phyloP scores from a whole-genome alignment of 495 filamentous ascomycete genomes.

The Xylaria acuta region DNA sequence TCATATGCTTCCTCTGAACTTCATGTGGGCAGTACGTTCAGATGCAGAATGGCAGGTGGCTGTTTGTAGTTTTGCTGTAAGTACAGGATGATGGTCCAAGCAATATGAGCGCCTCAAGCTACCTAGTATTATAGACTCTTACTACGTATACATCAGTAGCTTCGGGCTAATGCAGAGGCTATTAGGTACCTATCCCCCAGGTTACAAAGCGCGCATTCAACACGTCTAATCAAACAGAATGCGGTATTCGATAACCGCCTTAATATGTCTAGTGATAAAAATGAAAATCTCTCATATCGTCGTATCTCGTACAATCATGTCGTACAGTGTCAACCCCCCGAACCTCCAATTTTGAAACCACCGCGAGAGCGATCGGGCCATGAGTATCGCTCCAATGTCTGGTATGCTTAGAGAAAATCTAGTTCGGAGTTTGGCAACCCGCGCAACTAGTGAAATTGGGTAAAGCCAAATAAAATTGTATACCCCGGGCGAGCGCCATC shows the following conservation, averaged over 20 bases:
- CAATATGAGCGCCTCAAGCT: too few relatives aligned
- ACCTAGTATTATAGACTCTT: too few relatives aligned
- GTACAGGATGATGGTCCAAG: too few relatives aligned
- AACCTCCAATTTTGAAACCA: background rate
- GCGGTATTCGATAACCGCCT: background rate
- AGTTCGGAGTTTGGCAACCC: background rate
- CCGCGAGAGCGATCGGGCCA: background rate
- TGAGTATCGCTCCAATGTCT: background rate
- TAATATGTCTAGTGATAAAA: background rate
- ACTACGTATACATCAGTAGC: too few relatives aligned
- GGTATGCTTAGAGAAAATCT: background rate
- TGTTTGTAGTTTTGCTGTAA: too few relatives aligned
- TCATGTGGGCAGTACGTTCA: too few relatives aligned
- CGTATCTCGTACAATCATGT: conserved; percentile 4
- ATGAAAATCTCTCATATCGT: background rate
- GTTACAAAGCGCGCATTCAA: background rate
- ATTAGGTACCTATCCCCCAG: background rate
- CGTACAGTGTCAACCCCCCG: background rate
- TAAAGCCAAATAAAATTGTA: background rate
- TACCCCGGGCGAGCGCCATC: background rate
- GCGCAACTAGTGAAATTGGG: too few relatives aligned
- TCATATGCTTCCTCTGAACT: too few relatives aligned
- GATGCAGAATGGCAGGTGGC: too few relatives aligned
- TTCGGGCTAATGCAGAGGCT: too few relatives aligned
- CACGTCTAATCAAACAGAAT: background rate